phyloP scores from a whole-genome alignment of 768 basidiomycete species.

The Mrakia gelida region DNA sequence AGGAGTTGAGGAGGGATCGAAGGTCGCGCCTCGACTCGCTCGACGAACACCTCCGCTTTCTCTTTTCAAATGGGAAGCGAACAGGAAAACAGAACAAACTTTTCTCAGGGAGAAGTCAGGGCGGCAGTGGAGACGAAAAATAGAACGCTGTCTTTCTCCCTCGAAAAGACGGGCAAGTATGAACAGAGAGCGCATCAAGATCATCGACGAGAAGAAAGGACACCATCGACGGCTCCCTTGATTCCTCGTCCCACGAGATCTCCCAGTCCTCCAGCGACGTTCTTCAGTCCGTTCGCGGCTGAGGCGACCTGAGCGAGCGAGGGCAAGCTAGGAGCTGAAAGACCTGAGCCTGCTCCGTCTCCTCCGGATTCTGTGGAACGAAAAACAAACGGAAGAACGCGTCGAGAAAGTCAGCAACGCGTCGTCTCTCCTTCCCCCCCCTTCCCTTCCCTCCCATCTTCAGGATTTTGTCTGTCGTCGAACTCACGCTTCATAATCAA shows the following conservation, averaged over 20 bases:
- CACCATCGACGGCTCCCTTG: conserved; percentile 19
- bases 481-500: conserved; percentile 58
- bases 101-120: neutral
- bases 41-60: too few species aligned
- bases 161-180: neutral
- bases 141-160: too few species aligned
- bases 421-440: neutral
- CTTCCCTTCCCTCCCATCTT: neutral
- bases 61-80: too few species aligned
- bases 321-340: neutral
- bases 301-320: conserved; percentile 4
- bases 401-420: neutral
- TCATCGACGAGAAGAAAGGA: neutral
- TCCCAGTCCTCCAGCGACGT: neutral
- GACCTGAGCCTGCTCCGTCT: neutral
- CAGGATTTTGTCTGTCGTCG: neutral
- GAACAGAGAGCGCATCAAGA: neutral
- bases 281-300: conserved; percentile 19
- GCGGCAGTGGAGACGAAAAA: too few species aligned
- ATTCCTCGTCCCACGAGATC: conserved; percentile 14
- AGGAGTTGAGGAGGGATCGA: neutral
- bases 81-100: too few species aligned
- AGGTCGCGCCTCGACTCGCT: too few species aligned
- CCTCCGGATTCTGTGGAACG: conserved; percentile 1
- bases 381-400: neutral